These are phyloP conservation scores for Fusarium nelsonii DNA, from an alignment of 2,329 filamentous ascomycete species.

Conservation along the genomic window DNA sequence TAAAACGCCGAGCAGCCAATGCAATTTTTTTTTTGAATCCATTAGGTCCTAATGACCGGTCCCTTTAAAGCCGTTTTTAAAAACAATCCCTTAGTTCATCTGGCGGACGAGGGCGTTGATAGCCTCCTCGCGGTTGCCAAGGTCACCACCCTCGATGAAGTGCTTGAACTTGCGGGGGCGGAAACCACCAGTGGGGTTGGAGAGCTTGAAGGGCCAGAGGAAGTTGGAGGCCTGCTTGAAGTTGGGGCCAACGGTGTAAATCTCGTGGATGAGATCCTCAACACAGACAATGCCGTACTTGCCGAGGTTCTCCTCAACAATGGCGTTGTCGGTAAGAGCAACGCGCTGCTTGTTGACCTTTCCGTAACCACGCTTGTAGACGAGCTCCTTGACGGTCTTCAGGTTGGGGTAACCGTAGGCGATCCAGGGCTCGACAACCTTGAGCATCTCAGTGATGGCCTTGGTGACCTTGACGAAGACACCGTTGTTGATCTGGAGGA, in stretches of 20 bases:
- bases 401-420: constrained; percentile 99
- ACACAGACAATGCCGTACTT: constrained; percentile 99
- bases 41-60: constrained; percentile 47
- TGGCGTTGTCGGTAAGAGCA: constrained; percentile 95
- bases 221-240: constrained; percentile 99
- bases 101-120: constrained; percentile 97
- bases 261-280: constrained; percentile 99
- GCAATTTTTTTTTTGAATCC: constrained; percentile 51
- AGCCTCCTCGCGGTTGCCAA: constrained; percentile 98
- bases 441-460: constrained; percentile 97
- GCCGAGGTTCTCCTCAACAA: constrained; percentile 96
- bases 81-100: constrained; percentile 82
- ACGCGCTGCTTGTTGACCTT: constrained; percentile 99
- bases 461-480: constrained; percentile 98
- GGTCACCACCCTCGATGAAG: constrained; percentile 98
- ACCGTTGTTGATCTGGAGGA: constrained; percentile 99
- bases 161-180: constrained; percentile 97
- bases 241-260: constrained; percentile 98
- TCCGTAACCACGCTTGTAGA: constrained; percentile 99
- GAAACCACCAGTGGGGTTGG: constrained; percentile 98
- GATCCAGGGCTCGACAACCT: constrained; percentile 98
- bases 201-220: constrained; percentile 99
- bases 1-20: constrained; percentile 58
- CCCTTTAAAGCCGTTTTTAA: constrained; percentile 42
- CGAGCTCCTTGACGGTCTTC: constrained; percentile 97